phyloP scores from a whole-genome alignment of 352 stramenopile species.

The Phytophthora colocasiae region DNA sequence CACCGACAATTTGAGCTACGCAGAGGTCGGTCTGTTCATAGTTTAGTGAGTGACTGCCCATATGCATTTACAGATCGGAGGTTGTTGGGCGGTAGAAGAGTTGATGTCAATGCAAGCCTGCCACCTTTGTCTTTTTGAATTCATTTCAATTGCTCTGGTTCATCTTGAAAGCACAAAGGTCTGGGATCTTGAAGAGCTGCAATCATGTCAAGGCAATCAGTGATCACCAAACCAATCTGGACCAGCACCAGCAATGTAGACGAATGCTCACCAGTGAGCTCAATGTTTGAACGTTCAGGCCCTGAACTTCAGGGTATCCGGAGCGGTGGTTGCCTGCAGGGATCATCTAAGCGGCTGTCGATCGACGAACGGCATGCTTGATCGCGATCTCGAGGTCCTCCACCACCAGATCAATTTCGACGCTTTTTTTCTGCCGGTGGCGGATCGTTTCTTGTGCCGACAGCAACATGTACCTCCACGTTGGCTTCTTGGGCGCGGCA shows the following conservation, averaged over 20 bases:
- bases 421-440: conserved; percentile 20
- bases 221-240: neutral
- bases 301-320: neutral
- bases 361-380: neutral
- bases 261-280: conserved; percentile 2
- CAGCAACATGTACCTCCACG: conserved; percentile 24
- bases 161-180: neutral
- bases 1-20: conserved; percentile 16
- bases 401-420: conserved; percentile 24
- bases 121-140: conserved; percentile 21
- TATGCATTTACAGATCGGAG: conserved; percentile 20
- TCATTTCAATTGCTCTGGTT: neutral
- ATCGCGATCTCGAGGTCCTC: conserved; percentile 3
- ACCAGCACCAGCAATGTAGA: neutral
- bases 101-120: conserved; percentile 32
- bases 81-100: conserved; percentile 29
- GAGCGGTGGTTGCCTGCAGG: neutral
- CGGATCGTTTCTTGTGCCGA: conserved; percentile 16
- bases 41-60: conserved; percentile 22
- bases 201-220: neutral
- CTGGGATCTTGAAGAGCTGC: conserved; percentile 2
- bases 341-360: conserved; percentile 19
- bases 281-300: neutral
- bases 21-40: conserved; percentile 35
- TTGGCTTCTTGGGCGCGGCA: conserved; percentile 1